Base-by-base conservation (phyloP, 768 basidiomycete species). In the Termitomyces eurrhizus region DNA sequence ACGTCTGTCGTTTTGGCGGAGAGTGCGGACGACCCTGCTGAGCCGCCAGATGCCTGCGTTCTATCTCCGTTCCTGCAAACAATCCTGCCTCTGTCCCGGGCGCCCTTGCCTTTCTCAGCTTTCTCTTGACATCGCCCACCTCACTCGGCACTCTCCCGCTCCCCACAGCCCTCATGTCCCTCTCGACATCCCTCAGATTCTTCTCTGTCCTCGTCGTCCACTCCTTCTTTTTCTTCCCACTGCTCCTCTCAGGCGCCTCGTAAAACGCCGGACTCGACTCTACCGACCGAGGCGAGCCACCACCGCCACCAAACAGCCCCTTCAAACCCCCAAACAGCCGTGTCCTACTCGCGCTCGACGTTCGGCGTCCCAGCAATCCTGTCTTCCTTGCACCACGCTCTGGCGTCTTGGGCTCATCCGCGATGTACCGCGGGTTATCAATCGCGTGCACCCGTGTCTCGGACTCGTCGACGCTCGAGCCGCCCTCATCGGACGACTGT, bases 241-340 rank as follows among this genome's bases (percentile, higher is more conserved):
- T 29, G 29, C 29, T 29, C 4, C 3, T 4, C 4, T 29, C 29
- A 29, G 29, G 29, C 29, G 29, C 29, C 41, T 44, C 53, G 26
- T 41, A 26, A 12, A 52, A 36, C 51, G 13, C 39, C 26, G 49
- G 39, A 33, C 50, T 41, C 41, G 21, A n/a, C 14, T 36, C 32
- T 4, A 32, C 21, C 33, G 44, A 26, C 8, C 46, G n/a, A 12
- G 29, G 13, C 41, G 44, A 24, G 11, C 45, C 26, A 29, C 29
- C 29, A 29, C 29, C 29, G 4, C 29, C 4, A 0, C 60, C 69
- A 67, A 85, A 84, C 18, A 84, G 68, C 12, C 77, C 78, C 11
- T 74, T 75, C 54, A 84, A 65, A 44, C 80, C 79, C 35, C 79
- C 80, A 41, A 84, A 76, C 57, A 85, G 76, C 21, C 73, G 57